Evolutionary conservation across 352 stramenopile genomes (phyloP).

Genomic region (Phytophthora cactorum): DNA sequence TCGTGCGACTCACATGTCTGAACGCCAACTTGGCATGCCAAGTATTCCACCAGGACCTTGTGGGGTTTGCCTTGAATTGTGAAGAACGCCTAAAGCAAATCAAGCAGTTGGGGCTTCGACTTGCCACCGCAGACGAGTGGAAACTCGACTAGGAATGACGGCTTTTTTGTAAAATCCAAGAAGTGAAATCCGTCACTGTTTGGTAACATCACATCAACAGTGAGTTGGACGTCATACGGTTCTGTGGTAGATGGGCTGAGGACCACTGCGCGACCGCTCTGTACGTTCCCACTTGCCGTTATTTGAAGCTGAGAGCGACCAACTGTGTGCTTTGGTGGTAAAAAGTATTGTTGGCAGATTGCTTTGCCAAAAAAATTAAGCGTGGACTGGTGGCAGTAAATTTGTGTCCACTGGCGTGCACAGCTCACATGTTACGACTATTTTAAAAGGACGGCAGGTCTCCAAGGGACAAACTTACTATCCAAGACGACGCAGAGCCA

Average conservation of each 20-base stretch:
- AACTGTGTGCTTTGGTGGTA: too few species aligned
- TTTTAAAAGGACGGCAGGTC: neutral
- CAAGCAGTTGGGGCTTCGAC: conserved; percentile 76
- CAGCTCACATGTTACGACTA: neutral
- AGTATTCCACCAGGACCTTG: conserved; percentile 82
- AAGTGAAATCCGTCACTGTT: too few species aligned
- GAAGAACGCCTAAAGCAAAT: conserved; percentile 90
- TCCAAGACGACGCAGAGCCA: neutral
- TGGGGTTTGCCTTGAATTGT: conserved; percentile 82
- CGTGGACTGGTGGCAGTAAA: neutral
- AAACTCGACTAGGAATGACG: conserved; percentile 27
- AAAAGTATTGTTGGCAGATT: too few species aligned
- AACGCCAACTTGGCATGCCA: conserved; percentile 88
- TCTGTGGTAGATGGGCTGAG: too few species aligned
- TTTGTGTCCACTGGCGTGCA: neutral
- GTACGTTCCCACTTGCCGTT: too few species aligned
- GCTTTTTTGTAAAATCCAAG: too few species aligned
- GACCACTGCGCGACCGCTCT: too few species aligned
- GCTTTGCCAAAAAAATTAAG: too few species aligned
- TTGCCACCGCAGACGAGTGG: conserved; percentile 63
- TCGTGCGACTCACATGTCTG: conserved; percentile 76
- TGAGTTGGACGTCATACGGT: too few species aligned
- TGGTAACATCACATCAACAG: too few species aligned
- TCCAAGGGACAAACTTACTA: neutral
- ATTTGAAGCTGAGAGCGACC: too few species aligned